phyloP scores from a whole-genome alignment of 805 yeast genomes.

The Monosporozyma yasuniensis region DNA sequence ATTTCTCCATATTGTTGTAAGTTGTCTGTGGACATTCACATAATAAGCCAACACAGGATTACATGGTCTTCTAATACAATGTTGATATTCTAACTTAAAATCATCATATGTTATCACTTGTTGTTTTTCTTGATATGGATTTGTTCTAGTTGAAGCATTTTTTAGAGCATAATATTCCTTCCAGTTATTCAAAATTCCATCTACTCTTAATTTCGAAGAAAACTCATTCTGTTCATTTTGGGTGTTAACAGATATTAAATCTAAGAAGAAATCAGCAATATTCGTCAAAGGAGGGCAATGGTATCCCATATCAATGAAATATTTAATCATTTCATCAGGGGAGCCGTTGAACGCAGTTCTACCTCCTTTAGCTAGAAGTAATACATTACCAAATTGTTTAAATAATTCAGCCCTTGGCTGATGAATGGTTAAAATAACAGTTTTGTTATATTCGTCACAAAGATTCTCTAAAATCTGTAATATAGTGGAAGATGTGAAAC shows the following conservation, averaged over 20 bases:
- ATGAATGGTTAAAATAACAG: conserved; percentile 71
- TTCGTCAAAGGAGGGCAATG: conserved; percentile 54
- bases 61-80: conserved; percentile 16
- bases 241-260: conserved; percentile 51
- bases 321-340: conserved; percentile 35
- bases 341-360: conserved; percentile 58
- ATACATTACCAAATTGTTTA: conserved; percentile 56
- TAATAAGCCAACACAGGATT: conserved; percentile 26
- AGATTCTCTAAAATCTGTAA: conserved; percentile 49
- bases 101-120: conserved; percentile 10
- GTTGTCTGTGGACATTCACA: conserved; percentile 32
- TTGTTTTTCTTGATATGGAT: neutral
- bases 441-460: conserved; percentile 46
- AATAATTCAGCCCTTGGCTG: conserved; percentile 71
- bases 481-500: conserved; percentile 66
- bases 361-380: conserved; percentile 68
- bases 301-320: conserved; percentile 43
- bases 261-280: conserved; percentile 68
- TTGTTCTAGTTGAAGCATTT: neutral
- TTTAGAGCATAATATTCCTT: neutral
- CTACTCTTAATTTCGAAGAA: conserved; percentile 35
- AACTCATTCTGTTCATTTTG: conserved; percentile 37
- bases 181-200: conserved; percentile 35
- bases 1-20: conserved; percentile 36
- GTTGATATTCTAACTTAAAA: conserved; percentile 13